Percentiles rank a stretch among this genome's conserved stretches.
These are phyloP conservation scores for Protea cynaroides DNA, from an alignment of 164 flowering plant species.

Conservation along the genomic window DNA sequence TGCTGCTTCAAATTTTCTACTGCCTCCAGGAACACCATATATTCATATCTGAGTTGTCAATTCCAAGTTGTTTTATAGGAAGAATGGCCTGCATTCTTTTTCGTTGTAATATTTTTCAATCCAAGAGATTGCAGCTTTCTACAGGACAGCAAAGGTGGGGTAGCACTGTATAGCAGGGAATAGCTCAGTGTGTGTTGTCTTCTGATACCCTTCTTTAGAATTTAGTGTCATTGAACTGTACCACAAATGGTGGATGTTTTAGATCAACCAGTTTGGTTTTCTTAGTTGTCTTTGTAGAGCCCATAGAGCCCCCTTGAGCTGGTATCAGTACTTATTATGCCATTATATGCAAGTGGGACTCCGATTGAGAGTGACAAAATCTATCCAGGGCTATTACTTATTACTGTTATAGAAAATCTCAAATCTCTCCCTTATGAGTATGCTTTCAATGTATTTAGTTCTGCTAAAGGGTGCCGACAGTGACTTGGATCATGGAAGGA, in stretches of 20 bases:
- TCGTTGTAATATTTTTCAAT: constrained; percentile 7
- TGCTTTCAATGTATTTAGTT: not conserved
- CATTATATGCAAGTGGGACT: constrained; percentile 6
- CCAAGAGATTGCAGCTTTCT: constrained; percentile 15
- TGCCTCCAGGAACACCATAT: not conserved
- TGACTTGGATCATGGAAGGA: constrained; percentile 13
- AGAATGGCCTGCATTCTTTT: not conserved
- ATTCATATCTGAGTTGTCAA: constrained; percentile 4
- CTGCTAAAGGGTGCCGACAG: not conserved
- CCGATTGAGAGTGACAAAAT: constrained; percentile 5
- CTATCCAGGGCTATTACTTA: not conserved
- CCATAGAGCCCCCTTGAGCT: not conserved
- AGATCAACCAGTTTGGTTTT: constrained; percentile 5
- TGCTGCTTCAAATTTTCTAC: not conserved
- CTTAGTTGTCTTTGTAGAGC: constrained; percentile 13
- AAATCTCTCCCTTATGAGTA: not conserved
- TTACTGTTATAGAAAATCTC: constrained; percentile 11
- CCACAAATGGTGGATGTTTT: not conserved
- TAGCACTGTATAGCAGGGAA: constrained; percentile 15
- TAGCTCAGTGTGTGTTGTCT: constrained; percentile 30
- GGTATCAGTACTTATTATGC: constrained; percentile 1
- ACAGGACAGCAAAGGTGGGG: constrained; percentile 30
- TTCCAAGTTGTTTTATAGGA: not conserved
- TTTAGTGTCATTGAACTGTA: constrained; percentile 14
- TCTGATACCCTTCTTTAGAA: constrained; percentile 15